phyloP scores from a whole-genome alignment of 208 protist species.

The Entamoeba invadens region DNA sequence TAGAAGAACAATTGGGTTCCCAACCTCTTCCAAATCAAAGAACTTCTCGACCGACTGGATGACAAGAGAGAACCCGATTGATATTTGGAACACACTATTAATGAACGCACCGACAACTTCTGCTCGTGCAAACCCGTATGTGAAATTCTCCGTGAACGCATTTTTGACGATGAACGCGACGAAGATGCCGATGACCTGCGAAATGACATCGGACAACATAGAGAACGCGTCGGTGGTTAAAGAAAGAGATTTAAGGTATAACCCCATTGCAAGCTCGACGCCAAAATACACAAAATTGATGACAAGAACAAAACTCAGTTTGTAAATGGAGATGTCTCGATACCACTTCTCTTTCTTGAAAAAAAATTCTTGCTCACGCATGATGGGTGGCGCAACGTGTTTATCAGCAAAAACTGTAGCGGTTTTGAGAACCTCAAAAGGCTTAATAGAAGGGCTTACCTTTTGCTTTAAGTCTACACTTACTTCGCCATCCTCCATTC shows the following conservation, averaged over 20 bases:
- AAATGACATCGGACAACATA: conserved; percentile 3
- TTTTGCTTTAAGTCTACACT: neutral
- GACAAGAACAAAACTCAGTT: neutral
- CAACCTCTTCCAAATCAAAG: conserved; percentile 5
- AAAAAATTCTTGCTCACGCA: neutral
- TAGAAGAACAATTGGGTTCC: conserved; percentile 5
- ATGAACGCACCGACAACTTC: conserved; percentile 10
- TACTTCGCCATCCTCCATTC: neutral
- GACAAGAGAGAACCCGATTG: neutral
- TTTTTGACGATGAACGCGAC: neutral
- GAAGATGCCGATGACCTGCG: neutral
- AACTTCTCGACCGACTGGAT: conserved; percentile 7
- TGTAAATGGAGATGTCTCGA: neutral
- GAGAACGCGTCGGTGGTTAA: neutral
- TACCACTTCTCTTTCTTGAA: neutral
- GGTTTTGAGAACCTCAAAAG: neutral
- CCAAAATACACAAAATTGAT: neutral
- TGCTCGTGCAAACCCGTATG: neutral
- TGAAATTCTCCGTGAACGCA: neutral
- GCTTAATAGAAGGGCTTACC: neutral
- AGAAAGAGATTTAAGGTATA: neutral
- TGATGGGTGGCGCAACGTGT: neutral
- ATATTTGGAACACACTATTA: neutral
- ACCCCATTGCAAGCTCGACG: neutral
- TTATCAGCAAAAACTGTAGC: neutral